A percentile compares a stretch with the other conserved stretches of the same genome.
Conservation (phyloP, 2,329 filamentous ascomycete species). For the Neopestalotiopsis sp. region DNA sequence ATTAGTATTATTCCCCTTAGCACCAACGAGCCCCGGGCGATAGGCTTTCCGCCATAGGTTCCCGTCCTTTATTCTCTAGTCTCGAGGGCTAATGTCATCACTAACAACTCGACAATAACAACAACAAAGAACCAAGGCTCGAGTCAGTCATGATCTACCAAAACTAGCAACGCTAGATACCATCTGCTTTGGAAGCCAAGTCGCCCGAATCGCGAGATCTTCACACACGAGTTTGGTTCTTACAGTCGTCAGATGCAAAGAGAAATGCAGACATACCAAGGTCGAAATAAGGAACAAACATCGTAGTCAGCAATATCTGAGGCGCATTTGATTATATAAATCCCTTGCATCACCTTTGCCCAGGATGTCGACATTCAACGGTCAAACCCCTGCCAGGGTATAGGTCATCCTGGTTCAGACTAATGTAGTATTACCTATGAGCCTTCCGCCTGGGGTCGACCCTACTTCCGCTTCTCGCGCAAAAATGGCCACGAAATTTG, state of each 20-base stretch:
- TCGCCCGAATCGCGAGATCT: too few species aligned
- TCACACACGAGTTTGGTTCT: too few species aligned
- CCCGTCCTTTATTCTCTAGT: background rate
- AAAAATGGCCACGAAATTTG: background rate
- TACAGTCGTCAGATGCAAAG: background rate
- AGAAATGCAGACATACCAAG: background rate
- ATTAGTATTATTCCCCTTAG: background rate
- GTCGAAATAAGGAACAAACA: background rate
- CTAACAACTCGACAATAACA: constrained; percentile 1
- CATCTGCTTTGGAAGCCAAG: too few species aligned
- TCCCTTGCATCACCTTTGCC: background rate
- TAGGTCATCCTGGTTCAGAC: background rate
- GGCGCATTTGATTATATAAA: background rate
- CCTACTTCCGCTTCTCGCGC: background rate
- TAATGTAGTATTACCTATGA: background rate
- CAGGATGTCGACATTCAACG: background rate
- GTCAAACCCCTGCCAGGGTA: background rate
- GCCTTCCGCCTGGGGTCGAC: background rate
- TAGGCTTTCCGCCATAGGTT: background rate
- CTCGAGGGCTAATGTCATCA: background rate
- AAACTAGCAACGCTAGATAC: too few species aligned
- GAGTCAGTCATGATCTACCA: background rate
- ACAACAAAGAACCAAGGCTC: background rate
- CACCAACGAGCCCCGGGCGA: background rate
- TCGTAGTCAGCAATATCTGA: background rate